A percentile compares a stretch with the other conserved stretches of the same genome.
phyloP scores from a whole-genome alignment of 2,329 filamentous ascomycete genomes.

The Colletotrichum sp. region DNA sequence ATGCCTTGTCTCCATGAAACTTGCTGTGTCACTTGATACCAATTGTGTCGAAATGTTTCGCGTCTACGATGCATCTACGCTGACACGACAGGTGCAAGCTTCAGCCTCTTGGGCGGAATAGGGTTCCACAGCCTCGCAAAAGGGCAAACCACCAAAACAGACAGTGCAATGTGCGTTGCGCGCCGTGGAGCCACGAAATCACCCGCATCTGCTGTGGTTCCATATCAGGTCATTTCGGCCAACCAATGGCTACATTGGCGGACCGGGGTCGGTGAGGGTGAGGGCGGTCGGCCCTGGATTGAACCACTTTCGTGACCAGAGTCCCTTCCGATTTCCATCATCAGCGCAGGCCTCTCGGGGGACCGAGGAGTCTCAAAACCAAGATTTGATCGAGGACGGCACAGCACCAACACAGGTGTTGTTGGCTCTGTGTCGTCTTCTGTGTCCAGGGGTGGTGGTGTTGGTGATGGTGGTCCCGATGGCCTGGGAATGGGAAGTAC shows the following conservation, averaged over 20 bases:
- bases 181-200: constrained; percentile 7
- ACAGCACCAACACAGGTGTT: background rate
- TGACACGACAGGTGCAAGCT: background rate
- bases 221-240: constrained; percentile 15
- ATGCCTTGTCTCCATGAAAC: background rate
- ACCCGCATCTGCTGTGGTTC: constrained; percentile 3
- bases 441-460: background rate
- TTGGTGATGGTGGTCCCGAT: background rate
- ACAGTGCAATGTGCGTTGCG: background rate
- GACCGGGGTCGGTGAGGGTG: background rate
- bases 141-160: background rate
- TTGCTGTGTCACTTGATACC: background rate
- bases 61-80: background rate
- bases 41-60: background rate
- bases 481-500: background rate
- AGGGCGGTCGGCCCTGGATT: background rate
- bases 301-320: background rate
- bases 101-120: background rate
- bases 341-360: background rate
- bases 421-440: background rate
- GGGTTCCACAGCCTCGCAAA: background rate
- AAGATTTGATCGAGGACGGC: background rate
- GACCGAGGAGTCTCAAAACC: background rate
- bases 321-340: background rate
- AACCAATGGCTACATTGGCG: constrained; percentile 16